These are phyloP conservation scores for Xylariaceae sp. DNA, from an alignment of 2,329 filamentous ascomycete genomes.

Conservation along the genomic window DNA sequence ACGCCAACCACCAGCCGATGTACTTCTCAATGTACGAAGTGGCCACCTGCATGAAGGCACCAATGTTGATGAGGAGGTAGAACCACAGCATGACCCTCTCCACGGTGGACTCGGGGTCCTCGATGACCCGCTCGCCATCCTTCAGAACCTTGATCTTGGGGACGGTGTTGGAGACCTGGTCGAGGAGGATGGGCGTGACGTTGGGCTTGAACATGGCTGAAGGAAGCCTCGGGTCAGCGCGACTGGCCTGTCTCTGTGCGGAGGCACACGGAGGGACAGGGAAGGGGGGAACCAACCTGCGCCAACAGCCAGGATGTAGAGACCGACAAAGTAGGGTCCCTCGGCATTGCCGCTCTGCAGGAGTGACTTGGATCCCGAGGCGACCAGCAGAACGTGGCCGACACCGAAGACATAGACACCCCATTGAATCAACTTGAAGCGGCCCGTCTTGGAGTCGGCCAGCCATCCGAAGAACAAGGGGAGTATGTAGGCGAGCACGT, in stretches of 20 bases:
- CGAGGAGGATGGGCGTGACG: conserved; percentile 59
- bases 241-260: not conserved
- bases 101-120: conserved; percentile 59
- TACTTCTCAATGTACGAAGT: conserved; percentile 47
- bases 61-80: conserved; percentile 48
- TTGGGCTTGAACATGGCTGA: conserved; percentile 60
- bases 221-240: not conserved
- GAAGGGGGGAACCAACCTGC: conserved; percentile 42
- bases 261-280: too few relatives aligned
- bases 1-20: conserved; percentile 42
- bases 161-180: conserved; percentile 53
- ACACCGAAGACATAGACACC: conserved; percentile 60
- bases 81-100: conserved; percentile 61
- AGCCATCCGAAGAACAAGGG: conserved; percentile 49
- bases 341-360: conserved; percentile 38
- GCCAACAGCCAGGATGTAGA: conserved; percentile 48
- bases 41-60: conserved; percentile 43
- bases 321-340: conserved; percentile 45
- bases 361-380: conserved; percentile 43
- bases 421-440: conserved; percentile 64
- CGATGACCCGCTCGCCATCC: conserved; percentile 57
- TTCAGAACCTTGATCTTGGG: conserved; percentile 42
- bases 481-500: conserved; percentile 48
- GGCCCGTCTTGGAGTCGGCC: conserved; percentile 62
- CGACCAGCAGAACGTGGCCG: conserved; percentile 61